Evolutionary conservation across 2,329 filamentous ascomycete genomes (phyloP).

Genomic region (Trichophyton verrucosum): DNA sequence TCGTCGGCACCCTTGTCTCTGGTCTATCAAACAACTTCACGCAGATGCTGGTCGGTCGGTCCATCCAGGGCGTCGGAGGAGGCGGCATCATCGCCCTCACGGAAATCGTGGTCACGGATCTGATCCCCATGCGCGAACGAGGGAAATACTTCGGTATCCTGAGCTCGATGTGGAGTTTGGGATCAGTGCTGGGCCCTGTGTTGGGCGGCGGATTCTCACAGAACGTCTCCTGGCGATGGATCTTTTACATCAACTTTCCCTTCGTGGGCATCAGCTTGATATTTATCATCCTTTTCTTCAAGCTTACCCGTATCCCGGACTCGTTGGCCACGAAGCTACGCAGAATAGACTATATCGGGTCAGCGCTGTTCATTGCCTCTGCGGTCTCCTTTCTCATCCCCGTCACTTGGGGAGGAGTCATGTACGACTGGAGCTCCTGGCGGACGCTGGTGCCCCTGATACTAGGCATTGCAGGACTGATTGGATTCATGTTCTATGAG

Average conservation of each 20-base stretch:
- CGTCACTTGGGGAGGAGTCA: conserved; percentile 52
- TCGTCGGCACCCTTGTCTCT: conserved; percentile 33
- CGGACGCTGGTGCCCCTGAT: conserved; percentile 50
- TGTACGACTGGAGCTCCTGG: conserved; percentile 53
- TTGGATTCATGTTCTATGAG: conserved; percentile 45
- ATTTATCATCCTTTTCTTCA: conserved; percentile 42
- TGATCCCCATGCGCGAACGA: conserved; percentile 31
- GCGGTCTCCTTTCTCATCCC: conserved; percentile 49
- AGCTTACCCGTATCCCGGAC: conserved; percentile 38
- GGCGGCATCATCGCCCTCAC: conserved; percentile 34
- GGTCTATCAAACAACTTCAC: conserved; percentile 32
- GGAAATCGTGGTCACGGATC: conserved; percentile 34
- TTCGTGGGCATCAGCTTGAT: conserved; percentile 40
- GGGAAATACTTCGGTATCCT: conserved; percentile 32
- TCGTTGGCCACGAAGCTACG: conserved; percentile 39
- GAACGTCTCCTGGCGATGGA: conserved; percentile 40
- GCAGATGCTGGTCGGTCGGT: conserved; percentile 35
- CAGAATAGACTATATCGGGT: conserved; percentile 52
- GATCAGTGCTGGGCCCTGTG: conserved; percentile 30
- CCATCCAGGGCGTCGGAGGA: conserved; percentile 35
- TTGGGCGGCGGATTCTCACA: conserved; percentile 33
- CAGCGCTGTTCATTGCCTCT: conserved; percentile 47
- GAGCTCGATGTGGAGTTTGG: conserved; percentile 30
- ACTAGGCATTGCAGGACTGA: conserved; percentile 41
- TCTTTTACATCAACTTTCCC: conserved; percentile 54